phyloP scores from a whole-genome alignment of 1,284 basidiomycete species.

The Ustilago shanxiensis region DNA sequence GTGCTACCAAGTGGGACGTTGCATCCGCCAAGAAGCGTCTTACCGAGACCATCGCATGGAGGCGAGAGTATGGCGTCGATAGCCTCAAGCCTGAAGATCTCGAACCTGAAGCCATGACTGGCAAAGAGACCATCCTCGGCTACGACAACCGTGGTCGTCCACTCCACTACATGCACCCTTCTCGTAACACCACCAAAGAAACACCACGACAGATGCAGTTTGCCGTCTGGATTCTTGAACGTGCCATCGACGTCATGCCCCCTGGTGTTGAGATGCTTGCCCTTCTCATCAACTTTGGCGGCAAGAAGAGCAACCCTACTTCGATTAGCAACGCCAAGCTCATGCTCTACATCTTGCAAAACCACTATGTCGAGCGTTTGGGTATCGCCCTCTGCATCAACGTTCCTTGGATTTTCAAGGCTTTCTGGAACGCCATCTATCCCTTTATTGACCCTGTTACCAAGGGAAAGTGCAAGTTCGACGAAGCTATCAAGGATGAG shows the following conservation, averaged over 20 bases:
- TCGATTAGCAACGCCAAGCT: constrained; percentile 64
- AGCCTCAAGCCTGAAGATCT: constrained; percentile 63
- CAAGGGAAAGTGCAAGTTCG: constrained; percentile 68
- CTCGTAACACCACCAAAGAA: constrained; percentile 66
- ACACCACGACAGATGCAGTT: constrained; percentile 70
- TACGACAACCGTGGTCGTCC: constrained; percentile 71
- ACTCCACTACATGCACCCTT: constrained; percentile 71
- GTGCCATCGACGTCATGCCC: constrained; percentile 70
- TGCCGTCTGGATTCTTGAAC: constrained; percentile 71
- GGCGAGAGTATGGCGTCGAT: constrained; percentile 71
- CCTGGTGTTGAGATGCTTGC: constrained; percentile 69
- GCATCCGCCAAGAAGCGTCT: constrained; percentile 66
- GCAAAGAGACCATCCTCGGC: constrained; percentile 70
- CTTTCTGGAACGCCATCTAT: constrained; percentile 66
- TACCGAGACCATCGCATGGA: constrained; percentile 70
- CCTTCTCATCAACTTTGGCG: constrained; percentile 64
- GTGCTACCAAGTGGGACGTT: constrained; percentile 71
- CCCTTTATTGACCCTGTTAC: constrained; percentile 71
- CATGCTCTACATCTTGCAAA: constrained; percentile 69
- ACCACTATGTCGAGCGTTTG: constrained; percentile 69
- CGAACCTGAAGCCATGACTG: constrained; percentile 68
- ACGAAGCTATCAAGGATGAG: constrained; percentile 63
- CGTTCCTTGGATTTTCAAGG: constrained; percentile 60
- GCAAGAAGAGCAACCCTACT: constrained; percentile 62
- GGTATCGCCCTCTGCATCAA: constrained; percentile 71